phyloP scores from a whole-genome alignment of 495 filamentous ascomycete species.

The Penicillium pancosmium region DNA sequence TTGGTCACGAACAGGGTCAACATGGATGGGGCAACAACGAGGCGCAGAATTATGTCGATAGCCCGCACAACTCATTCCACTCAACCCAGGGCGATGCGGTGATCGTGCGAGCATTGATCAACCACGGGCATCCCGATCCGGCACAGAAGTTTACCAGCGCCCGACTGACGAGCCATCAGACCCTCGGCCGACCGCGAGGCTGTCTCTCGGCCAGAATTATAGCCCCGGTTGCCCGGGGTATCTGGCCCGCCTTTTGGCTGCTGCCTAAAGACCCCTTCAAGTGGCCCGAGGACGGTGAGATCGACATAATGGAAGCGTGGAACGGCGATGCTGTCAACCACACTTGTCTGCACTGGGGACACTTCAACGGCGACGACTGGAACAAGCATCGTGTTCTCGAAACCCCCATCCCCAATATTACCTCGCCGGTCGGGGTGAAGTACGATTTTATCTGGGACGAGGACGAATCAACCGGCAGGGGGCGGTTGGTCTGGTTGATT shows the following conservation, averaged over 20 bases:
- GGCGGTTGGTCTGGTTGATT: conserved; percentile 33
- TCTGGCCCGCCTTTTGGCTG: conserved; percentile 38
- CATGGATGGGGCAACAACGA: conserved; percentile 36
- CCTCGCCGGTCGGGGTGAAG: conserved; percentile 25
- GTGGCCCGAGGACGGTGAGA: conserved; percentile 35
- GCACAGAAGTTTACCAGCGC: conserved; percentile 33
- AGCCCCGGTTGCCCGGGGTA: conserved; percentile 30
- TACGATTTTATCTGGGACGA: conserved; percentile 36
- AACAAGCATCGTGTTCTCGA: conserved; percentile 35
- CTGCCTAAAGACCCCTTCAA: conserved; percentile 38
- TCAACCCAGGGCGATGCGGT: conserved; percentile 31
- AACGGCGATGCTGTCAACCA: conserved; percentile 35
- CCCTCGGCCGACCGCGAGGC: conserved; percentile 28
- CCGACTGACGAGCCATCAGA: conserved; percentile 30
- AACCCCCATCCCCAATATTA: conserved; percentile 31
- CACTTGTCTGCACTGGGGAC: conserved; percentile 34
- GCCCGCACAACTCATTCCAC: conserved; percentile 33
- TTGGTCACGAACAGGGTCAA: conserved; percentile 29
- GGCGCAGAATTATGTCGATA: conserved; percentile 32
- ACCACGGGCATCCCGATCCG: conserved; percentile 28
- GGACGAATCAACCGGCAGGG: conserved; percentile 27
- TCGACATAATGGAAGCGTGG: conserved; percentile 35
- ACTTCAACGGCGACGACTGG: conserved; percentile 33
- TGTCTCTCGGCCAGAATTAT: conserved; percentile 34
- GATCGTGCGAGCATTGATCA: conserved; percentile 32